phyloP scores from a whole-genome alignment of 306 rosid genomes.

The Pyrus bretschneideri region DNA sequence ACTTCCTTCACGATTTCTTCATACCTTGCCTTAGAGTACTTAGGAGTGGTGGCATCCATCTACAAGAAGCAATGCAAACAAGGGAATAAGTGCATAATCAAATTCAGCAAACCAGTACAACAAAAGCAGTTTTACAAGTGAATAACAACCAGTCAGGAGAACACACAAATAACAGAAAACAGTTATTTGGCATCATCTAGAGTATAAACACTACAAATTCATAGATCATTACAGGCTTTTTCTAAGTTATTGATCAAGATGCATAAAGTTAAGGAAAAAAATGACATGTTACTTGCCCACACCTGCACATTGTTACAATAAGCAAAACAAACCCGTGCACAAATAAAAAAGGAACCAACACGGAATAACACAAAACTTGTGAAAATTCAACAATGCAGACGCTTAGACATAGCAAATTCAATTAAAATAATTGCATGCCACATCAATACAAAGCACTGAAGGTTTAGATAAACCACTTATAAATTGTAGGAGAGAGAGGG shows the following conservation, averaged over 20 bases:
- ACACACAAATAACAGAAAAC: not conserved
- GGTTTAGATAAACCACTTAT: not conserved
- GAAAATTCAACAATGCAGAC: too few relatives aligned
- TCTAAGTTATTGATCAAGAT: too few relatives aligned
- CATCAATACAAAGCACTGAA: not conserved
- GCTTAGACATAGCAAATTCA: not conserved
- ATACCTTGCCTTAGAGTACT: constrained; percentile 29
- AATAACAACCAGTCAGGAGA: not conserved
- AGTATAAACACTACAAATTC: too few relatives aligned
- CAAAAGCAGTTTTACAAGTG: not conserved
- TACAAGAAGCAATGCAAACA: not conserved
- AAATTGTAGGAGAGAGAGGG: constrained; percentile 25
- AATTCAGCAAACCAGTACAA: not conserved
- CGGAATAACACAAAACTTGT: not conserved
- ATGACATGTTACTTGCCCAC: too few relatives aligned
- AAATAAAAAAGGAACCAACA: not conserved
- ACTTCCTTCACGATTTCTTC: constrained; percentile 35
- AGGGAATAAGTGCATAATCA: not conserved
- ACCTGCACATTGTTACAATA: too few relatives aligned
- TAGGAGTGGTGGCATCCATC: constrained; percentile 32
- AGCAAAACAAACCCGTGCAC: not conserved
- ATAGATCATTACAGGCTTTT: too few relatives aligned
- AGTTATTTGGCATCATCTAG: too few relatives aligned
- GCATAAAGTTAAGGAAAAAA: too few relatives aligned
- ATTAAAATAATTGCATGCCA: not conserved